A percentile compares a stretch with the other conserved stretches of the same genome.
Conservation (phyloP, 495 filamentous ascomycete genomes). For the Aspergillus cavernicola region DNA sequence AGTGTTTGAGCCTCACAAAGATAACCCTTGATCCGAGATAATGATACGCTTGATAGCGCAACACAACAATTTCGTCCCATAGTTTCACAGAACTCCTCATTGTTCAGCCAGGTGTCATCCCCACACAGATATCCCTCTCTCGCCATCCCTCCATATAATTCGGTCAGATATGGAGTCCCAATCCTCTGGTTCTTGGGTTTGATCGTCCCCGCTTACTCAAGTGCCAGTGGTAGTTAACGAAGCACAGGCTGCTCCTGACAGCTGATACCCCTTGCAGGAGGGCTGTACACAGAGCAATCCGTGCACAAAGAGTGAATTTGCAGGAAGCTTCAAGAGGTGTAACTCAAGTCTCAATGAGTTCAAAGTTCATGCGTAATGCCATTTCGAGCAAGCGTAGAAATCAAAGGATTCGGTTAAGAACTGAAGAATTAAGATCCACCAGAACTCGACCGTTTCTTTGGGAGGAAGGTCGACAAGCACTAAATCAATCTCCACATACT, state of each 20-base stretch:
- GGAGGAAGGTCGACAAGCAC: not conserved
- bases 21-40: no score
- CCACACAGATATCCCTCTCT: no score
- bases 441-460: not conserved
- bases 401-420: not conserved
- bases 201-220: conserved; percentile 4
- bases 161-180: conserved; percentile 1
- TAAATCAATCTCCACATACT: not conserved
- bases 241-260: not conserved
- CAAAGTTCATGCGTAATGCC: not conserved
- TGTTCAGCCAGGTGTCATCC: no score
- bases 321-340: not conserved
- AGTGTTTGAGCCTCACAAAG: no score
- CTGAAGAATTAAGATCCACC: not conserved
- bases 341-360: not conserved
- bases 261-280: not conserved
- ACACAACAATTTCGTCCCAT: no score
- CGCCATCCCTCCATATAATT: not conserved
- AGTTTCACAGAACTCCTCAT: no score
- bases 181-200: not conserved
- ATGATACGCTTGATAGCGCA: no score
- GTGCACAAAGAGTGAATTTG: no score
- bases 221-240: not conserved
- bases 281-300: not conserved
- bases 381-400: not conserved